Conservation (phyloP, 768 basidiomycete genomes). For the Porphyrellus cyaneotinctus region DNA sequence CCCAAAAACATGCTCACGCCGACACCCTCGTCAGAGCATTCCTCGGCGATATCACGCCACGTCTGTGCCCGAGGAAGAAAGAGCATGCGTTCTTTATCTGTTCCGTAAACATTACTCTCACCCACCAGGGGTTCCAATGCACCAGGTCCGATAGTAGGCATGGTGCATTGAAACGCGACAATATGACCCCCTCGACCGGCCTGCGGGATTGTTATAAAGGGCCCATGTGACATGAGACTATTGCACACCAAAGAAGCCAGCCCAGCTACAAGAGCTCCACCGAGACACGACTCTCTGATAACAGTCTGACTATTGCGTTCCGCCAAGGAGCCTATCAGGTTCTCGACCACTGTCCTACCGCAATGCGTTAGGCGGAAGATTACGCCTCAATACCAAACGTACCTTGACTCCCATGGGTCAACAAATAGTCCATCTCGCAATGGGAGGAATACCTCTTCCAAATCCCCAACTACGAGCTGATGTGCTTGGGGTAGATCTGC, state of each 20-base stretch:
- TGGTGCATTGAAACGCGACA: conserved; percentile 61
- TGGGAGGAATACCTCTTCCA: conserved; percentile 92
- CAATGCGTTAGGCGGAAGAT: conserved; percentile 4
- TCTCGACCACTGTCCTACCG: conserved; percentile 57
- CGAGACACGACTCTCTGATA: conserved; percentile 60
- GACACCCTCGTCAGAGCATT: conserved; percentile 85
- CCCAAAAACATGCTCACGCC: conserved; percentile 89
- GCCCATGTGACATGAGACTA: conserved; percentile 11
- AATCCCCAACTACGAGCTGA: conserved; percentile 81
- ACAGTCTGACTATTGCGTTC: conserved; percentile 50
- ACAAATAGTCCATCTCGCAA: conserved; percentile 70
- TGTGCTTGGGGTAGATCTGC: conserved; percentile 46
- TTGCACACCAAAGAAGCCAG: conserved; percentile 66
- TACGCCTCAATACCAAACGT: conserved; percentile 21
- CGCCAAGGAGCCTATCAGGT: conserved; percentile 63
- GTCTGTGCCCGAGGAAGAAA: conserved; percentile 71
- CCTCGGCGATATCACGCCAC: conserved; percentile 84
- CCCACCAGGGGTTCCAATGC: conserved; percentile 52
- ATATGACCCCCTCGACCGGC: conserved; percentile 75
- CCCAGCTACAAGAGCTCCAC: conserved; percentile 69
- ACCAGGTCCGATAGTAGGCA: conserved; percentile 73
- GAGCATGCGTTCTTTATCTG: conserved; percentile 81
- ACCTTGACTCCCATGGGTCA: conserved; percentile 69
- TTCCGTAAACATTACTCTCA: conserved; percentile 70
- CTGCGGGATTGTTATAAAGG: conserved; percentile 30